Conservation (phyloP, 2,329 filamentous ascomycete genomes). For the Diaporthe australafricana region DNA sequence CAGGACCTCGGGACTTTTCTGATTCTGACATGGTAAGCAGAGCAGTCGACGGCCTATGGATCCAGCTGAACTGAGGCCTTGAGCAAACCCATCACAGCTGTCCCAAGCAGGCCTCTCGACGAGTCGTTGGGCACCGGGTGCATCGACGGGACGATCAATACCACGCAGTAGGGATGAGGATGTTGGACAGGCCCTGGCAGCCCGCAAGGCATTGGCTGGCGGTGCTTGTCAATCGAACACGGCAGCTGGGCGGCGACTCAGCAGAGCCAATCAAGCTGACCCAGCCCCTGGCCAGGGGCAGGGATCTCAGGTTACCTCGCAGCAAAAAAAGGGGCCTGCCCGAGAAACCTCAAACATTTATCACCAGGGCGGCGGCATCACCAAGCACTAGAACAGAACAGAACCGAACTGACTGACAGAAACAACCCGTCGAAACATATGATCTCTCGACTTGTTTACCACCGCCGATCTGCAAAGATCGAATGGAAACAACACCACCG, state of each 20-base stretch:
- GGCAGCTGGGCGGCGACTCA: constrained; percentile 16
- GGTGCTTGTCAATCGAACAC: constrained; percentile 22
- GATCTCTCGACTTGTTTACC: constrained; percentile 22
- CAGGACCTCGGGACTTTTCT: constrained; percentile 2
- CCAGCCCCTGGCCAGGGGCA: constrained; percentile 12
- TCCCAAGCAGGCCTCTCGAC: not conserved
- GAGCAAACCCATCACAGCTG: not conserved
- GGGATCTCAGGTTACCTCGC: constrained; percentile 19
- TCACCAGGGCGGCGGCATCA: constrained; percentile 16
- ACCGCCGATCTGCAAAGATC: constrained; percentile 25
- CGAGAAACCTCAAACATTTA: constrained; percentile 24
- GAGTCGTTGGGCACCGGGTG: constrained; percentile 11
- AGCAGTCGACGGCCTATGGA: constrained; percentile 7
- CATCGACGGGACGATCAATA: constrained; percentile 27
- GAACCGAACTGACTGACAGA: not conserved
- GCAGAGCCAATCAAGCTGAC: constrained; percentile 7
- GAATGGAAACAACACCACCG: constrained; percentile 26
- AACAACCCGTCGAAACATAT: constrained; percentile 18
- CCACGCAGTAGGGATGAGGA: constrained; percentile 17
- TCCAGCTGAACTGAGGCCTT: constrained; percentile 11
- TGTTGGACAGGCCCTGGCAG: not conserved
- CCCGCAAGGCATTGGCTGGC: constrained; percentile 8
- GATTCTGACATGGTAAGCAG: constrained; percentile 1
- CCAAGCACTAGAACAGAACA: constrained; percentile 19
- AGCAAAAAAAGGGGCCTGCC: constrained; percentile 19